A percentile compares a stretch with the other conserved stretches of the same genome.
Evolutionary conservation across 2,329 filamentous ascomycete genomes (phyloP).

Genomic region (Nemania sp.): DNA sequence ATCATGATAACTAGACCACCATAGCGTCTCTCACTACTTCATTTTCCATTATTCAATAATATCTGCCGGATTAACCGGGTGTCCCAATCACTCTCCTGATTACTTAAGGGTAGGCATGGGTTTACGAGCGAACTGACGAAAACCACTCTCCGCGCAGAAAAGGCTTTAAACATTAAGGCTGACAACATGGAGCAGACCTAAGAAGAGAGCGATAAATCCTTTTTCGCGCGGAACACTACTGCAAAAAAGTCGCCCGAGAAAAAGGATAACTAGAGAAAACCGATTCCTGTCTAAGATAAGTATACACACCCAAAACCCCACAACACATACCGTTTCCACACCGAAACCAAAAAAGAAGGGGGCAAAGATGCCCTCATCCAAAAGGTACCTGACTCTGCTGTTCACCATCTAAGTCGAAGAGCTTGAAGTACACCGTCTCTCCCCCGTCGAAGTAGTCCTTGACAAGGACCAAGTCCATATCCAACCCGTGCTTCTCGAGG

Average conservation of each 20-base stretch:
- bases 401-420: slow-evolving; percentile 13
- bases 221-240: neutral
- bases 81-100: too few species aligned
- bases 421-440: slow-evolving; percentile 30
- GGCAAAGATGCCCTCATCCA: neutral
- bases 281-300: neutral
- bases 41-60: too few species aligned
- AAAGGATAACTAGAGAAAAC: neutral
- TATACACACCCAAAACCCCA: neutral
- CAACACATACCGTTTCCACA: neutral
- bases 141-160: too few species aligned
- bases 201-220: neutral
- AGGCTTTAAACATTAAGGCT: neutral
- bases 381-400: neutral
- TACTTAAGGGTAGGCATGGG: too few species aligned
- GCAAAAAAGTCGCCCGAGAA: neutral
- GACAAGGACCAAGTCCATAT: slow-evolving; percentile 23
- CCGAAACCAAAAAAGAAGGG: neutral
- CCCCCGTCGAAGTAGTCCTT: slow-evolving; percentile 31
- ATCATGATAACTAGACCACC: too few species aligned
- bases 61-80: too few species aligned
- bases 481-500: slow-evolving; percentile 16
- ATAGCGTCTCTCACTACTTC: too few species aligned
- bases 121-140: too few species aligned
- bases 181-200: neutral